Evolutionary conservation across 2,329 filamentous ascomycete genomes (phyloP), one percentile per base, ranked within the genome.

Genomic region (Scytalidium lignicola): DNA sequence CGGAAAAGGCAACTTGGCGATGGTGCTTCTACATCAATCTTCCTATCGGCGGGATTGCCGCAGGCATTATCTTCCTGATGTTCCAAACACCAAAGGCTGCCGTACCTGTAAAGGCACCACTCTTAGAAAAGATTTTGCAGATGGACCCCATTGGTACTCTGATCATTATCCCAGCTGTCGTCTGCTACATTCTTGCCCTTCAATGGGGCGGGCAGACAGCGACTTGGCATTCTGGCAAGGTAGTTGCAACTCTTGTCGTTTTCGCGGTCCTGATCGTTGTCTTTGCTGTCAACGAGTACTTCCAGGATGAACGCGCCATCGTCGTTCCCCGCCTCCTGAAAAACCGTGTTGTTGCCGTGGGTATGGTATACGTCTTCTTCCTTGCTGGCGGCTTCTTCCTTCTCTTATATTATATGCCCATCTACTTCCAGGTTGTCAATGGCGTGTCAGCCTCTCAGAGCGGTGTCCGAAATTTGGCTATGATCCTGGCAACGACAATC

Each of bases 251-350:
- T 3, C 61, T 75, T 17, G 66, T 75, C 43, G 70, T 70, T 7
- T 66, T 64, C 52, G 57, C 52, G 1, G 26, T 63, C 15, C 50
- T 69, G 19, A 32, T 67, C 3, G 49, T 61, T 9, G 54, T 58
- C 18, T 75, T 74, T 59, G 53, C 54, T 7, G 50, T 63, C 15
- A 59, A 67, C 9, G 68, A 75, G 53, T 71, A 60, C 47, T 70
- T 57, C 29, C 67, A 71, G 50, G 74, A 73, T 3, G 72, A 74
- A 19, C 62, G 68, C 2, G 75, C 76, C 28, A 78, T 80, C 69
- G 65, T 81, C 2, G 70, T 74, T 0, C 64, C 70, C 1, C 69
- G 70, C 0, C 64, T 80, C 26, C 46, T 79, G 7, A 61, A 58
- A 13, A 65, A 68, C 29, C 67, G 74, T 1, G 61, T 70, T 20